Evolutionary conservation across 768 basidiomycete genomes (phyloP).

Genomic region (Rhizopogon vinicolor): DNA sequence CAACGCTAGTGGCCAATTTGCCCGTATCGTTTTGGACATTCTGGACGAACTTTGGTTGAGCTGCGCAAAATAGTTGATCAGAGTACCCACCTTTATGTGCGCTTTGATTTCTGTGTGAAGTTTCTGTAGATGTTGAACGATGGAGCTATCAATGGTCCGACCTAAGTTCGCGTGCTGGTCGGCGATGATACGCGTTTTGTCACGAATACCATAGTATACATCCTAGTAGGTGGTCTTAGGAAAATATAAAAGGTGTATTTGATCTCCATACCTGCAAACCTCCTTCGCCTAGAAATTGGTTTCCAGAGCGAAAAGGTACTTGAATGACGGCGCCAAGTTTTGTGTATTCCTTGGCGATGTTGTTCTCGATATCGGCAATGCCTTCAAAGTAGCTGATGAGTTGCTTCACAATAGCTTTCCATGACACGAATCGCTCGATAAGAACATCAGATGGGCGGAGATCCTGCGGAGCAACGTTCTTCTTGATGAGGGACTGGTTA

Average conservation of each 20-base stretch:
- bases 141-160: constrained; percentile 92
- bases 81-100: constrained; percentile 74
- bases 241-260: background rate
- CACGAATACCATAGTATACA: constrained; percentile 87
- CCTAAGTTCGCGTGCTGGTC: constrained; percentile 97
- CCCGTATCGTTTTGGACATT: constrained; percentile 96
- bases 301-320: constrained; percentile 91
- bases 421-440: constrained; percentile 90
- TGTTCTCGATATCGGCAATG: constrained; percentile 88
- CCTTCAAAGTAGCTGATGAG: constrained; percentile 89
- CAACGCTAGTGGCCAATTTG: constrained; percentile 85
- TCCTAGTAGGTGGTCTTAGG: constrained; percentile 44
- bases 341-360: constrained; percentile 87
- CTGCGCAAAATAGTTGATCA: background rate
- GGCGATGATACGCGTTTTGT: constrained; percentile 89
- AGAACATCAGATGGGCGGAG: constrained; percentile 92
- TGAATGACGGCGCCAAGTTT: constrained; percentile 95
- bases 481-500: constrained; percentile 88
- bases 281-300: constrained; percentile 98
- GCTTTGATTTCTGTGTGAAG: constrained; percentile 94
- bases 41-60: constrained; percentile 28
- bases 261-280: constrained; percentile 67
- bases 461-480: constrained; percentile 87
- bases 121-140: constrained; percentile 97
- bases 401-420: constrained; percentile 97